Percentiles rank a stretch among this genome's conserved stretches.
phyloP scores from a whole-genome alignment of 169 alveolate genomes.

The Hepatocystis sp. region DNA sequence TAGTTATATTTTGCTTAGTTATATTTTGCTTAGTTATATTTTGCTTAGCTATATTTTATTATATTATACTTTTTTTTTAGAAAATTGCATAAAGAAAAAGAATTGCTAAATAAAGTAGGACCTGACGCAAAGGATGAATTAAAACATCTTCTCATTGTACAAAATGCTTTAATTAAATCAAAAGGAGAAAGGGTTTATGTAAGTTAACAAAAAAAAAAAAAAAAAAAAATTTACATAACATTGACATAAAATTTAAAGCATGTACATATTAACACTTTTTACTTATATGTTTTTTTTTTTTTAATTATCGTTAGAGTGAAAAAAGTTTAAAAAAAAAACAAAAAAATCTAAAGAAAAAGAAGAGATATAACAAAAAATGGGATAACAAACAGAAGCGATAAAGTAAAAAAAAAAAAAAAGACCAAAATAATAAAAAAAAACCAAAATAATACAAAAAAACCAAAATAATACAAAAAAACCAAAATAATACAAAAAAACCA shows the following conservation, averaged over 20 bases:
- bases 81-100: slow-evolving; percentile 27
- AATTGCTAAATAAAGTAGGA: slow-evolving; percentile 15
- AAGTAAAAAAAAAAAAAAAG: not conserved
- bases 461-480: not conserved
- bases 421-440: not conserved
- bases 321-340: slow-evolving; percentile 53
- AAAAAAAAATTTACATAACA: not conserved
- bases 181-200: slow-evolving; percentile 64
- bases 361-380: slow-evolving; percentile 26
- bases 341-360: slow-evolving; percentile 28
- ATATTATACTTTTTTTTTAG: slow-evolving; percentile 9
- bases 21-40: too few species aligned
- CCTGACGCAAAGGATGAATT: slow-evolving; percentile 29
- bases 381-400: slow-evolving; percentile 9
- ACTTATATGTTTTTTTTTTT: not conserved
- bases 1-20: too few species aligned
- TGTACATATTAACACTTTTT: not conserved
- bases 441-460: not conserved
- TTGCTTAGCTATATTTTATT: too few species aligned
- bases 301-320: slow-evolving; percentile 20
- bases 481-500: too few species aligned
- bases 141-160: slow-evolving; percentile 25
- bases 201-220: slow-evolving; percentile 8
- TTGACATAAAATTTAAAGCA: not conserved
- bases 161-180: slow-evolving; percentile 39